Base-by-base conservation (phyloP, 306 rosid genomes). In the Herpetospermum pedunculosum region DNA sequence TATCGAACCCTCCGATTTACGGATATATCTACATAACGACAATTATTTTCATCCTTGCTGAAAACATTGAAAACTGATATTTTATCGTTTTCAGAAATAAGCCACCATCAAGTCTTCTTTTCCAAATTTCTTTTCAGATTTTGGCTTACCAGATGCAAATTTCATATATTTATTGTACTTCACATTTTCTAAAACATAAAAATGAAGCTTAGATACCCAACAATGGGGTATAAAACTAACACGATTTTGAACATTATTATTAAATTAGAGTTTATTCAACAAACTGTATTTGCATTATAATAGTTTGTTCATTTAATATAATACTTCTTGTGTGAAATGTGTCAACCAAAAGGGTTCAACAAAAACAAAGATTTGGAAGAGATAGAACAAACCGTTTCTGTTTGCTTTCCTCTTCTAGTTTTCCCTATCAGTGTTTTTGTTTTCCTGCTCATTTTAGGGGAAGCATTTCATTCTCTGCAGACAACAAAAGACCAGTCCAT, bases 401-500 rank as follows among this genome's bases (percentile, higher is more conserved):
- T 38, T 65, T 65, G 48, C 5, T 38, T 40, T 10, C n/a, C 44
- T 18, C 44, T 9, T 19, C 71, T 43, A 41, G 47, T 67, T 11
- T 41, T 67, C 21, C 73, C 73, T 13, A 38, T 11, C 8, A 1
- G 8, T 37, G 35, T 4, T 43, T 21, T 37, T 0, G 50, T 9
- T 38, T 10, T 38, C 50, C 25, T 12, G 7, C 32, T 13, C 70
- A 32, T 68, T 68, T 93, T 82, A 91, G 53, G 94, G 96, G 88
- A 94, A 94, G 89, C 97, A 91, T 80, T 82, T 94, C 96, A 91
- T 88, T 84, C 96, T 91, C 97, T 91, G 96, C 63, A 85, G 79
- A 77, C 0, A 32, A 70, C 72, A 71, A 29, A 44, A 35, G 53
- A 84, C 59, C 55, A 73, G 67, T 62, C n/a, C 37, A 74, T 30